These are phyloP conservation scores for Lavandula angustifolia DNA, from an alignment of 257 asterid species.

Conservation along the genomic window DNA sequence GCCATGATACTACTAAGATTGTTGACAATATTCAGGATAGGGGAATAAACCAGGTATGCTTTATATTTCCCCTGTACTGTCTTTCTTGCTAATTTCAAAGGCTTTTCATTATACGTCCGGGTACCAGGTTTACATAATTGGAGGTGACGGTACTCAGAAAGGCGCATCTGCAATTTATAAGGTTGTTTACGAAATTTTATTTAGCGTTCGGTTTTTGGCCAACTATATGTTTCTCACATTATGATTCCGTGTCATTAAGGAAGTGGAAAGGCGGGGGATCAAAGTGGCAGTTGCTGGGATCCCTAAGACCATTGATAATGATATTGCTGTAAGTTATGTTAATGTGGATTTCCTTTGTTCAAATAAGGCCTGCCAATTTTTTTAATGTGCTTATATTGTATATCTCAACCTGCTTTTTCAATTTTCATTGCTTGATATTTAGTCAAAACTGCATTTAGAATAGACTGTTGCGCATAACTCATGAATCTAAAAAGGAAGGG, in stretches of 20 bases:
- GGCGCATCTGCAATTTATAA: conserved; percentile 87
- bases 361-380: neutral
- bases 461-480: conserved; percentile 7
- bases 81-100: conserved; percentile 7
- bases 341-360: conserved; percentile 13
- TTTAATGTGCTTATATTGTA: neutral
- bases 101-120: conserved; percentile 24
- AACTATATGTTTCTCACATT: conserved; percentile 9
- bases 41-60: conserved; percentile 85
- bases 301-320: conserved; percentile 97
- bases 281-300: conserved; percentile 93
- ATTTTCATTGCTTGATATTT: conserved; percentile 17
- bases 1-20: conserved; percentile 89
- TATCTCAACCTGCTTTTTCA: neutral
- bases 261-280: conserved; percentile 83
- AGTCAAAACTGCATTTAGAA: conserved; percentile 19
- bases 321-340: conserved; percentile 71
- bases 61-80: conserved; percentile 12
- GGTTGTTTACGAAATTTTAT: conserved; percentile 44
- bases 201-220: conserved; percentile 23
- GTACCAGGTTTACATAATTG: conserved; percentile 90
- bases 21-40: conserved; percentile 95
- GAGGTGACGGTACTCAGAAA: conserved; percentile 98
- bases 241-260: conserved; percentile 48
- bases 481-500: neutral